Percentiles rank a stretch among this genome's conserved stretches.
Evolutionary conservation across 352 stramenopile species (phyloP).

Genomic region (Globisporangium spinosum): DNA sequence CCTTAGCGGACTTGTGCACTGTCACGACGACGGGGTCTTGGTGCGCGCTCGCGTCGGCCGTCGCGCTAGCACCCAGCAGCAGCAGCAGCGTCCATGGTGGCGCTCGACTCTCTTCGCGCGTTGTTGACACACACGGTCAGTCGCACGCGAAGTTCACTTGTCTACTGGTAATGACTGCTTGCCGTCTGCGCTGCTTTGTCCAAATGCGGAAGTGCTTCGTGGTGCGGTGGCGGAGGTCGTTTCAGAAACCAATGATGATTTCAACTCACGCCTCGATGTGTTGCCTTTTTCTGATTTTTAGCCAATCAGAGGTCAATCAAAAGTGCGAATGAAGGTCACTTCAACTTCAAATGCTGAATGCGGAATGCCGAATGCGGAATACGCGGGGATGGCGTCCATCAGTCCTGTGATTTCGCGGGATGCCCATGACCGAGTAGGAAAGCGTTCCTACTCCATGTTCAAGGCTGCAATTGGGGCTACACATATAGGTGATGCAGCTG

Average conservation of each 20-base stretch:
- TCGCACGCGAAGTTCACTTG: neutral
- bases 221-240: neutral
- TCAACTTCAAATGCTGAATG: constrained; percentile 8
- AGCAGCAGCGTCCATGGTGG: neutral
- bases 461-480: neutral
- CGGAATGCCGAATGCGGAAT: neutral
- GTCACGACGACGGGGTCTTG: neutral
- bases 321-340: neutral
- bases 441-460: neutral
- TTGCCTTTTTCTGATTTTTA: neutral
- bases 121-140: neutral
- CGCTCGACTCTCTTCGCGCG: neutral
- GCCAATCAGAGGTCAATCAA: neutral
- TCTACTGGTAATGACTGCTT: neutral
- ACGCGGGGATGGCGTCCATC: neutral
- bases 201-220: neutral
- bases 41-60: neutral
- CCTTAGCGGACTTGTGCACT: constrained; percentile 11
- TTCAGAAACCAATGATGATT: constrained; percentile 4
- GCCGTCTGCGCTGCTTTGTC: neutral
- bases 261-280: neutral
- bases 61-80: neutral
- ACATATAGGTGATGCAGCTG: neutral
- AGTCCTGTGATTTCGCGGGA: neutral
- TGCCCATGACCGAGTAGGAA: neutral